Base-by-base conservation (phyloP, 768 basidiomycete genomes). In the Epithele typhae region DNA sequence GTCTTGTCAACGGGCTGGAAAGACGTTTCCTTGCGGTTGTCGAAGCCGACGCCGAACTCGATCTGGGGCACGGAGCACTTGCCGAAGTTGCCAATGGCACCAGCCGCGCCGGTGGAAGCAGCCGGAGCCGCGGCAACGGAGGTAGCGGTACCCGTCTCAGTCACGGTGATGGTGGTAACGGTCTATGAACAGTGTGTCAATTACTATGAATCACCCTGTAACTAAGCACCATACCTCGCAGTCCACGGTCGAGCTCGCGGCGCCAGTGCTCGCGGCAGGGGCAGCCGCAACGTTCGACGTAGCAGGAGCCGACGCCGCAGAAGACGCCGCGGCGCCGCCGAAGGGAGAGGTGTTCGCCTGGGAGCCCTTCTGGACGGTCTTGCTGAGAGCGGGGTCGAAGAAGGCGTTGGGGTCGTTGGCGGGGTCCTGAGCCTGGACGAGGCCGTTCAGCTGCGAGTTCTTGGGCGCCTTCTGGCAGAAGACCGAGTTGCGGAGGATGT, bases 31-130 rank as follows among this genome's bases (percentile, higher is more conserved):
- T 60, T 72, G 45, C 79, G 68, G 42, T 63, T 62, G 52, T 81
- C 79, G 48, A 82, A 77, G 15, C 77, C 77, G 15, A 52, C 59
- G 32, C 65, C 79, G 52, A 81, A 82, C 45, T 74, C 67, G 38
- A 82, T 78, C 59, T 77, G 62, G 15, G 78, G 78, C 27, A 74
- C 65, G 3, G 75, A 65, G 66, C 80, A 82, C 19, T 60, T 68
- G 27, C 80, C 79, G 49, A 83, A 82, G 64, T 78, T 48, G 39
- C 62, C 63, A 40, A 63, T 53, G 23, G 27, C 33, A 32, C 51
- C 33, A 10, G 45, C 46, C 25, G 48, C 45, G 42, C 49, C 50
- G 12, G 49, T 33, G 7, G 46, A 48, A 18, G 52, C 43, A 5
- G 48, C 43, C 9, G 55, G 37, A 17, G 48, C 45, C 37, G 55